Conservation (phyloP, 2,329 filamentous ascomycete species). For the Ophiostoma sp. region DNA sequence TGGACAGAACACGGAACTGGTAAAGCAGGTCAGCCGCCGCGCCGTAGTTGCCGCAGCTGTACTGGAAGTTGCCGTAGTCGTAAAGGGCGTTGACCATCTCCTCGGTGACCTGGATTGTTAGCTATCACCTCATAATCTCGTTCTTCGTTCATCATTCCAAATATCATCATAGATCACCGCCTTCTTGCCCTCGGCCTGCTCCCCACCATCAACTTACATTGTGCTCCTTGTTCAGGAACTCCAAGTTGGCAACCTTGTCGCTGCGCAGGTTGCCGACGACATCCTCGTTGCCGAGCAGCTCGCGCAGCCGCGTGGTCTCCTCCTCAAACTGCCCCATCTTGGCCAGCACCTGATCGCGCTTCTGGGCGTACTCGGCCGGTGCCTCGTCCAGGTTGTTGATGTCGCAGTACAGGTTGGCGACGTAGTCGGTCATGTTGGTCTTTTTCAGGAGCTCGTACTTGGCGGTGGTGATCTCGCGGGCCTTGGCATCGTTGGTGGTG, state of each 20-base stretch:
- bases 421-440: conserved; percentile 99
- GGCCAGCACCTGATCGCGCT: conserved; percentile 81
- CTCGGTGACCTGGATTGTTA: conserved; percentile 61
- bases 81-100: conserved; percentile 96
- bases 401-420: conserved; percentile 85
- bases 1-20: conserved; percentile 95
- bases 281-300: conserved; percentile 78
- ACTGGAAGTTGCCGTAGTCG: conserved; percentile 95
- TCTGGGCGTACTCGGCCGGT: conserved; percentile 80
- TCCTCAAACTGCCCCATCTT: conserved; percentile 79
- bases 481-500: conserved; percentile 47
- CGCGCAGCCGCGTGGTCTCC: conserved; percentile 81
- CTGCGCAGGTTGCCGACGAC: conserved; percentile 86
- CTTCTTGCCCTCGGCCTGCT: background rate
- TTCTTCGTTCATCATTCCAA: background rate
- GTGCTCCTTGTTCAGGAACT: conserved; percentile 94
- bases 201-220: conserved; percentile 54
- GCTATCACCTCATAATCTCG: background rate
- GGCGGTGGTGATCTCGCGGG: conserved; percentile 69
- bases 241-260: conserved; percentile 98
- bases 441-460: conserved; percentile 93
- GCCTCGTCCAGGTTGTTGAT: conserved; percentile 73
- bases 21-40: conserved; percentile 90
- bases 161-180: background rate
- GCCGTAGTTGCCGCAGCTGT: conserved; percentile 91